phyloP scores from a whole-genome alignment of 345 rosid genomes.

The Salix arbutifolia region DNA sequence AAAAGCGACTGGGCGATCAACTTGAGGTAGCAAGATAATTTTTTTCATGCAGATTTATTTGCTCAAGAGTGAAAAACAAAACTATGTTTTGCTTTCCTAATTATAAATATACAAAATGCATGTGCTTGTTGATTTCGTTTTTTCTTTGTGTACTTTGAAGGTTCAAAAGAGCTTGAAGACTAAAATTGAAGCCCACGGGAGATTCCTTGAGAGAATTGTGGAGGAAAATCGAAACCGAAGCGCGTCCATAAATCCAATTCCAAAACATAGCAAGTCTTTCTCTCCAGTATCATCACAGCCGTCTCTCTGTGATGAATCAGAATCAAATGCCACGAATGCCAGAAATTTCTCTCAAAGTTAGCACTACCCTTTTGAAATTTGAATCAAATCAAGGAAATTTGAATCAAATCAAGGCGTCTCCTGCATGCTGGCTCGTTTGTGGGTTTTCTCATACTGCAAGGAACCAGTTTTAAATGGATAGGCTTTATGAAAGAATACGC shows the following conservation, averaged over 20 bases:
- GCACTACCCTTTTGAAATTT: too few species aligned
- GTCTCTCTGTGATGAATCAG: slow-evolving; percentile 47
- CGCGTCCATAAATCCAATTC: neutral
- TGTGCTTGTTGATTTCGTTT: neutral
- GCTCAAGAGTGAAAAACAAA: neutral
- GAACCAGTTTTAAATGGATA: too few species aligned
- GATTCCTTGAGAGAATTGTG: slow-evolving; percentile 42
- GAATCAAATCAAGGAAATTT: too few species aligned
- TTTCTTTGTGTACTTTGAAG: slow-evolving; percentile 14
- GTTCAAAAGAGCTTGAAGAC: slow-evolving; percentile 47
- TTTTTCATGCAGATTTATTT: neutral
- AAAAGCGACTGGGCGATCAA: slow-evolving; percentile 37
- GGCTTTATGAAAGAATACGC: too few species aligned
- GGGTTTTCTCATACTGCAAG: too few species aligned
- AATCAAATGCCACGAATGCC: slow-evolving; percentile 20
- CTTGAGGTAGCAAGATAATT: slow-evolving; percentile 30
- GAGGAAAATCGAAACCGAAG: slow-evolving; percentile 25
- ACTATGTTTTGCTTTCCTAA: neutral
- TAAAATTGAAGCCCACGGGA: slow-evolving; percentile 53
- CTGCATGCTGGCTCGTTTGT: too few species aligned
- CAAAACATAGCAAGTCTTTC: slow-evolving; percentile 19
- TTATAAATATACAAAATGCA: neutral
- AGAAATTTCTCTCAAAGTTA: too few species aligned
- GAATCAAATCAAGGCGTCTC: too few species aligned
- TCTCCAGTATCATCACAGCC: slow-evolving; percentile 36